Evolutionary conservation across 192 early-diverging fungal species (phyloP), one percentile per base, ranked within the genome.

Genomic region (Diversispora eburnea): DNA sequence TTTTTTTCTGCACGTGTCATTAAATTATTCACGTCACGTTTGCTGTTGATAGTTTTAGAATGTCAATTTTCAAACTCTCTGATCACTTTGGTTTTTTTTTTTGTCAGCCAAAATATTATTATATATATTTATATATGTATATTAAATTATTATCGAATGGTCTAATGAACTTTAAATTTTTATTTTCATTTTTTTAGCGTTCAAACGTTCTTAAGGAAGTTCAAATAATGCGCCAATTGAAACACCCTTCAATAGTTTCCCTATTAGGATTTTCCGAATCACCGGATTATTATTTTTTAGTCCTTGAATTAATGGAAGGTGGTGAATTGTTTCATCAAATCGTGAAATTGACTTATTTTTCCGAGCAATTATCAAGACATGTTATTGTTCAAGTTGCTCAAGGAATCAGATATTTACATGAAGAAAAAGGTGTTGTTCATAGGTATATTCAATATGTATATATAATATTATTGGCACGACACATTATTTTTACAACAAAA

Each of bases 291-390:
- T 93, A 90, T 77, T 91, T 89, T 73, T 77, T 95, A 15, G 82
- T 94, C 3, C 84, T 95, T 69, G 95, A 97, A 79, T 84, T 89
- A 49, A 90, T 90, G 49, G 81, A 87, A n/a, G 94, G 93, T 71
- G 95, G 95, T 74, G 95, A 97, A 81, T 84, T 97, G 39, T 97
- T 94, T 74, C 90, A 95, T 79, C 87, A 91, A 47, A 89, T 96
- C 48, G 90, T 93, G 56, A 85, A 90, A 75, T 78, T 93, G 41
- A 93, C 92, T 8, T 93, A 91, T 77, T 85, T 94, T 67, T 91
- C 90, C 54, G 94, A 95, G 78, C 81, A 86, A 7, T 75, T 93
- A 47, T 81, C 90, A 15, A 88, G 93, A 4, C 90, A 94, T 75
- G 91, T 95, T 58, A 93, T 95, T 69, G 82, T 88, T 41, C 94